phyloP scores from a whole-genome alignment of 495 filamentous ascomycete genomes.

The Podospora anserina region DNA sequence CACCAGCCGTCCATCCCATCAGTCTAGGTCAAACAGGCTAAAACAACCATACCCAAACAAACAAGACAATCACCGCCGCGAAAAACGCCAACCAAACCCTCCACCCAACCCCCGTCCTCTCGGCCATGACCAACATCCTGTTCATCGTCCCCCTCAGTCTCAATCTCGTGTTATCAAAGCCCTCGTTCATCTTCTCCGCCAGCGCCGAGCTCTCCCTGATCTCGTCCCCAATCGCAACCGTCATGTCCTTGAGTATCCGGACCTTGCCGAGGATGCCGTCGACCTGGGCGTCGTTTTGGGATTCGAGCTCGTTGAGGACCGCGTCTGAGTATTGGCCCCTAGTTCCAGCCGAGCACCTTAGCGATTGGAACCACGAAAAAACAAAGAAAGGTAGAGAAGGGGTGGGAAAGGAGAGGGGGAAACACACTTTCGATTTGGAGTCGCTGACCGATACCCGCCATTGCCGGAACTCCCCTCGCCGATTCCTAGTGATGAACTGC shows the following conservation, averaged over 20 bases:
- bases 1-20: no score
- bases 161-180: conserved; percentile 79
- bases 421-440: conserved; percentile 56
- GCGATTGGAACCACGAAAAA: no score
- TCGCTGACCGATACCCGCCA: conserved; percentile 57
- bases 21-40: conserved; percentile 27
- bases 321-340: conserved; percentile 90
- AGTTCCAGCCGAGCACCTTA: background rate
- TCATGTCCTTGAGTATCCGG: conserved; percentile 89
- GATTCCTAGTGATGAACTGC: conserved; percentile 32
- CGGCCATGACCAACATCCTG: conserved; percentile 92
- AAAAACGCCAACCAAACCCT: conserved; percentile 90
- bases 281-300: conserved; percentile 88
- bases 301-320: conserved; percentile 89
- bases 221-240: conserved; percentile 88
- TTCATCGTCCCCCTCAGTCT: conserved; percentile 90
- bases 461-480: conserved; percentile 15
- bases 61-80: conserved; percentile 69
- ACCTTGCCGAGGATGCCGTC: conserved; percentile 91
- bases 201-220: conserved; percentile 82
- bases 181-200: conserved; percentile 84
- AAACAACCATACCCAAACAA: conserved; percentile 89
- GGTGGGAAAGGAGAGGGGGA: background rate
- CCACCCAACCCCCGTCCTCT: conserved; percentile 90
- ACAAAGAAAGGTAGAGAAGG: no score